Evolutionary conservation across 352 stramenopile species (phyloP).

Genomic region (Peronospora belbahrii): DNA sequence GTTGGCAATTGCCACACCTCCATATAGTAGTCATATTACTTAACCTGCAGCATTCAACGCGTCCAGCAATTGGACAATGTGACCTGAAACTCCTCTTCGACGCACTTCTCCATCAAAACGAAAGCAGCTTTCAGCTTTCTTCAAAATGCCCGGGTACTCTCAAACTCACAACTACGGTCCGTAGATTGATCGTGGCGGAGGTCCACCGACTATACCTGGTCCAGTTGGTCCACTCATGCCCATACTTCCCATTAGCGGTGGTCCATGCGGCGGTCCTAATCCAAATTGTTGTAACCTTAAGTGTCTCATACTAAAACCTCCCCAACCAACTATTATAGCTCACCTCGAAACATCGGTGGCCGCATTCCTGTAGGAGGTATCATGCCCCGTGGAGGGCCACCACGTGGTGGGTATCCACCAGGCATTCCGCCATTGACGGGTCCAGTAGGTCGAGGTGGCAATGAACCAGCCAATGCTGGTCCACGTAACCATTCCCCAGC

Average conservation of each 20-base stretch:
- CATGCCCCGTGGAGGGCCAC: slow-evolving; percentile 61
- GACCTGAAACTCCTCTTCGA: background rate
- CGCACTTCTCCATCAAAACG: background rate
- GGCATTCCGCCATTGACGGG: slow-evolving; percentile 27
- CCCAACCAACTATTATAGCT: slow-evolving; percentile 1
- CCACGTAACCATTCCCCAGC: slow-evolving; percentile 69
- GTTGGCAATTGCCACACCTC: background rate
- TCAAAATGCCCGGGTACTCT: background rate
- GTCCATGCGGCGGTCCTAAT: slow-evolving; percentile 43
- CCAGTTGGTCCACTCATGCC: slow-evolving; percentile 27
- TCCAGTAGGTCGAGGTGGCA: slow-evolving; percentile 39
- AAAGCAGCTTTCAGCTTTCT: background rate
- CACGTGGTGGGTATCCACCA: slow-evolving; percentile 58
- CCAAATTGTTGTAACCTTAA: no score
- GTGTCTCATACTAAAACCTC: no score
- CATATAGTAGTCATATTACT: background rate
- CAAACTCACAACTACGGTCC: slow-evolving; percentile 43
- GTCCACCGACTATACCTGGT: slow-evolving; percentile 22
- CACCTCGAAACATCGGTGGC: slow-evolving; percentile 59
- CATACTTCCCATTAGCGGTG: slow-evolving; percentile 32
- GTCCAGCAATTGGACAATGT: background rate
- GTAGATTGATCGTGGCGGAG: slow-evolving; percentile 63
- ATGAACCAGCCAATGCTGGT: slow-evolving; percentile 25
- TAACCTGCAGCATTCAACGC: background rate
- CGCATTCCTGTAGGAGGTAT: slow-evolving; percentile 72